Conservation (phyloP, 2,329 filamentous ascomycete species). For the Colletotrichum spaethianum region DNA sequence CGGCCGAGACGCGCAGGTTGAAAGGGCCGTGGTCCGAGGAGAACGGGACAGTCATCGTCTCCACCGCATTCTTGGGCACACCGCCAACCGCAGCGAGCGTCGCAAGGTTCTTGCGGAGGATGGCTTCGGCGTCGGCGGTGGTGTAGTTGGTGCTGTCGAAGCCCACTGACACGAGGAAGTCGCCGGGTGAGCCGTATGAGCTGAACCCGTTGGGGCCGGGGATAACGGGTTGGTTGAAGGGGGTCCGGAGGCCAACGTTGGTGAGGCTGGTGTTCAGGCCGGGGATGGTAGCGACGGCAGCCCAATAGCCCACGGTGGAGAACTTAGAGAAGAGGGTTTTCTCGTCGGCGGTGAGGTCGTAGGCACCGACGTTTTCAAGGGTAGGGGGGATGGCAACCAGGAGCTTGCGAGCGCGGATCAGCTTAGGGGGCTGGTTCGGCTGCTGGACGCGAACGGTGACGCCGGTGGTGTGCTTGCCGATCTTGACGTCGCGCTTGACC, state of each 20-base stretch:
- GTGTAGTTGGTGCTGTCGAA: slow-evolving; percentile 35
- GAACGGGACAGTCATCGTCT: slow-evolving; percentile 32
- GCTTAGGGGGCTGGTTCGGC: slow-evolving; percentile 18
- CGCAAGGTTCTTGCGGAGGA: slow-evolving; percentile 36
- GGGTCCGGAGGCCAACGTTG: slow-evolving; percentile 42
- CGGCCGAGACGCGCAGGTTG: slow-evolving; percentile 45
- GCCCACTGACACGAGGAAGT: slow-evolving; percentile 41
- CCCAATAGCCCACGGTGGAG: slow-evolving; percentile 50
- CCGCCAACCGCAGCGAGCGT: slow-evolving; percentile 27
- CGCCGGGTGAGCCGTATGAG: slow-evolving; percentile 27
- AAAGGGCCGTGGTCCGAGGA: slow-evolving; percentile 50
- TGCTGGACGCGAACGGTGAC: slow-evolving; percentile 45
- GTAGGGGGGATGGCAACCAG: slow-evolving; percentile 55
- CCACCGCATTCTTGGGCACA: slow-evolving; percentile 27
- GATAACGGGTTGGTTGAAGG: slow-evolving; percentile 40
- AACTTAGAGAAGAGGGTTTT: slow-evolving; percentile 52
- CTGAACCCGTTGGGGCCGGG: slow-evolving; percentile 43
- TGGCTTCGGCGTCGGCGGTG: slow-evolving; percentile 36
- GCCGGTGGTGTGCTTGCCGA: slow-evolving; percentile 39
- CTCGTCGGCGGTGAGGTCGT: slow-evolving; percentile 52
- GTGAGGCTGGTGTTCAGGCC: slow-evolving; percentile 44
- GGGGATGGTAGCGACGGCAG: slow-evolving; percentile 49
- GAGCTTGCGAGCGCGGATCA: slow-evolving; percentile 44
- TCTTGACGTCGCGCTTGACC: slow-evolving; percentile 43
- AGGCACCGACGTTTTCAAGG: slow-evolving; percentile 48